Evolutionary conservation across 164 flowering plant species (phyloP), one percentile per base, ranked within the genome.

Genomic region (Magnolia kwangsiensis): DNA sequence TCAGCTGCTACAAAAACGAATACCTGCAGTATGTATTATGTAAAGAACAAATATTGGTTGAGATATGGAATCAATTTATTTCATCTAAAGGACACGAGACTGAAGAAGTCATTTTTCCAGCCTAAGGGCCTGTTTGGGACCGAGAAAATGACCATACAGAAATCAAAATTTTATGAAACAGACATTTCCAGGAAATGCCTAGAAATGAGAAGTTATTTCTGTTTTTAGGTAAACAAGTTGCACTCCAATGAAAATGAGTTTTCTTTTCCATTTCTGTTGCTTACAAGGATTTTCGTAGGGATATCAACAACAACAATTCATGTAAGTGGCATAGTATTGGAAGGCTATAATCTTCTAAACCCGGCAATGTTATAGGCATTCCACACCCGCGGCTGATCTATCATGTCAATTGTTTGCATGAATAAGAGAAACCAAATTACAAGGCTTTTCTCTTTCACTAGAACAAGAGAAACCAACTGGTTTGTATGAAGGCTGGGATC

Each of bases 1-100:
- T 94, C 98, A 24, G 97, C 98, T 19, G 98, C 96, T 61, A 94
- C 45, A 81, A 94, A 94, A 23, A 89, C 91, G 82, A 94, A 94
- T 77, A 91, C 91, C 96, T 94, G 88, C 78, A 86, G 24, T 37
- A 37, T 37, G 45, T 37, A 86, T 20, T 37, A 37, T 37, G 45
- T 37, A 37, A 37, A 5, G 45, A 37, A 37, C 61, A 55, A 10
- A 55, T 55, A 10, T 16, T 55, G 11, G 61, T 16, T 55, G 8
- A 55, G 61, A 55, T 55, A 55, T 1, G 61, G 61, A 10, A 55
- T 10, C 18, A 16, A 1, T 55, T 10, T 55, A 55, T 55, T 55
- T 55, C 61, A 55, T 16, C 16, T 16, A 55, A 55, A 55, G 13
- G 18, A 55, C 7, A 55, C 1, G 4, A 55, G 61, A 55, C 61